These are phyloP conservation scores for Aspergillus heteromorphus DNA, from an alignment of 495 filamentous ascomycete genomes.

Conservation along the genomic window DNA sequence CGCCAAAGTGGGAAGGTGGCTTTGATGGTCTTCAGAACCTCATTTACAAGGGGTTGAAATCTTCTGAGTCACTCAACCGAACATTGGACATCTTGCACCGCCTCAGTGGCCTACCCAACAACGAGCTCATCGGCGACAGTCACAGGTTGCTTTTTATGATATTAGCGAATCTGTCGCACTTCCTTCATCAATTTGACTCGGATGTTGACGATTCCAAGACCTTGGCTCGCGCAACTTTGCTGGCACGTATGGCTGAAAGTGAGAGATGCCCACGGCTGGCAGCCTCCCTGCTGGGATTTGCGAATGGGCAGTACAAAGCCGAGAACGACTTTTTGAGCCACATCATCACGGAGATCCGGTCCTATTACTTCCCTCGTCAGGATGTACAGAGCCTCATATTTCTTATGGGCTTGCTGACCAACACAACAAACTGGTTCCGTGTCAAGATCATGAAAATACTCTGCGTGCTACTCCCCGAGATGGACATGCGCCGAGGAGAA, in stretches of 20 bases:
- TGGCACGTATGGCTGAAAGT: slow-evolving; percentile 66
- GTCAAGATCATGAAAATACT: slow-evolving; percentile 87
- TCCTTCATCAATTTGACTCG: slow-evolving; percentile 74
- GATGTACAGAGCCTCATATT: slow-evolving; percentile 84
- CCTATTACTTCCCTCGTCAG: slow-evolving; percentile 73
- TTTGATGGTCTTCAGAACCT: slow-evolving; percentile 85
- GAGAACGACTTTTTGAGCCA: slow-evolving; percentile 73
- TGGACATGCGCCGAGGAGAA: slow-evolving; percentile 89
- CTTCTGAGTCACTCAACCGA: slow-evolving; percentile 69
- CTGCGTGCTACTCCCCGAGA: slow-evolving; percentile 76
- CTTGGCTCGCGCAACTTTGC: slow-evolving; percentile 56
- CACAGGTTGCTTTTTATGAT: slow-evolving; percentile 77
- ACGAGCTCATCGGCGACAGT: slow-evolving; percentile 73
- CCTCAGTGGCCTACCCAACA: slow-evolving; percentile 73
- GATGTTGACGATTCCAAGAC: slow-evolving; percentile 48
- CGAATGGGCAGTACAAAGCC: slow-evolving; percentile 60
- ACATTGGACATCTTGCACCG: slow-evolving; percentile 74
- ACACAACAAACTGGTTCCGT: slow-evolving; percentile 82
- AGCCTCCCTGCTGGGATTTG: slow-evolving; percentile 60
- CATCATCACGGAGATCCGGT: slow-evolving; percentile 68
- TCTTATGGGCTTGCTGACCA: slow-evolving; percentile 87
- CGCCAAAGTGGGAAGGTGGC: slow-evolving; percentile 79
- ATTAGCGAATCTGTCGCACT: slow-evolving; percentile 84
- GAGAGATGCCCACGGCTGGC: slow-evolving; percentile 48
- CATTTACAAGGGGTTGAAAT: slow-evolving; percentile 86